Conservation (phyloP, 225 moss, liverwort and hornwort species). For the Polytrichum formosum region DNA sequence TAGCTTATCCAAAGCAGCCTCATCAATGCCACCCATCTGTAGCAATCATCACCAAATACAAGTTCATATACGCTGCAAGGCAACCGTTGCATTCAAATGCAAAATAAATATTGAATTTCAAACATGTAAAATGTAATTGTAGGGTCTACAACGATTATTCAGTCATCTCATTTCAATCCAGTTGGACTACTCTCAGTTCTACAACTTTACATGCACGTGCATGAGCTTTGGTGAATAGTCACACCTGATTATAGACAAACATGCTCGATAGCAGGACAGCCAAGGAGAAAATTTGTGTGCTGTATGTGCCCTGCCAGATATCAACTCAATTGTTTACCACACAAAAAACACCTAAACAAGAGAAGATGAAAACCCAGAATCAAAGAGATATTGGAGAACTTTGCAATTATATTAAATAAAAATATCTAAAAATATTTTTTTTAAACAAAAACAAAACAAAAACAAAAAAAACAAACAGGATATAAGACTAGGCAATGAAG, state of each 20-base stretch:
- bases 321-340: slow-evolving; percentile 3
- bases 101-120: too few relatives aligned
- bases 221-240: neutral
- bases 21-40: slow-evolving; percentile 97
- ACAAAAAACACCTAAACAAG: neutral
- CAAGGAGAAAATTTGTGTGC: slow-evolving; percentile 88
- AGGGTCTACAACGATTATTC: too few relatives aligned
- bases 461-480: neutral
- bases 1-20: slow-evolving; percentile 81
- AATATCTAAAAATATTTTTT: too few relatives aligned
- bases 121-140: too few relatives aligned
- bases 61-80: neutral
- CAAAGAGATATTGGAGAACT: neutral
- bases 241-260: slow-evolving; percentile 93
- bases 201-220: neutral
- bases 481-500: neutral
- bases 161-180: neutral
- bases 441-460: too few relatives aligned
- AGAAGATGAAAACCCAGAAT: neutral
- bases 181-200: neutral
- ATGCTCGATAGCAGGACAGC: slow-evolving; percentile 87
- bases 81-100: too few relatives aligned
- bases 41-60: neutral
- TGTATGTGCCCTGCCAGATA: slow-evolving; percentile 79
- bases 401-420: neutral